phyloP scores from a whole-genome alignment of 2,329 filamentous ascomycete species.

The Fusarium luffae region DNA sequence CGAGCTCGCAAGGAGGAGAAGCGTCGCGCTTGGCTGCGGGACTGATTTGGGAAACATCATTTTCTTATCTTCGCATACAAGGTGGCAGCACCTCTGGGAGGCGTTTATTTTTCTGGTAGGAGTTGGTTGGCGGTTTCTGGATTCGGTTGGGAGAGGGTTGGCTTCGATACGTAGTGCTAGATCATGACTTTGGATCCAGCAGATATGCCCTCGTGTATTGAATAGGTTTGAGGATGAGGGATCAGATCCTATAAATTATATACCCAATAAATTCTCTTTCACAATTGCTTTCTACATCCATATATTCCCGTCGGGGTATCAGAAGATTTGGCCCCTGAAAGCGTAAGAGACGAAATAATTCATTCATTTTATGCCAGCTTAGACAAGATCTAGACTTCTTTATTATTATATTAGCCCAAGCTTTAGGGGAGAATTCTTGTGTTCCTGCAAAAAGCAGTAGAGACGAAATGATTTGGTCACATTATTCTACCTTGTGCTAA shows the following conservation, averaged over 20 bases:
- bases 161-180: constrained; percentile 1
- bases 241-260: constrained; percentile 33
- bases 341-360: not conserved
- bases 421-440: not conserved
- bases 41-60: constrained; percentile 64
- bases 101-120: constrained; percentile 33
- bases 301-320: not conserved
- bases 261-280: constrained; percentile 29
- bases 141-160: constrained; percentile 12
- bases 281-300: constrained; percentile 14
- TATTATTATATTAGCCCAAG: not conserved
- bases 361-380: too few species aligned
- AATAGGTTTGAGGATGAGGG: constrained; percentile 36
- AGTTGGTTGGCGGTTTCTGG: constrained; percentile 31
- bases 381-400: too few species aligned
- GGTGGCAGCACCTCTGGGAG: constrained; percentile 17
- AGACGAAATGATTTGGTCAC: too few species aligned
- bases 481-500: too few species aligned
- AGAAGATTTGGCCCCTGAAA: not conserved
- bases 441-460: not conserved
- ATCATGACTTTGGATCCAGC: constrained; percentile 27
- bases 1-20: constrained; percentile 94
- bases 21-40: constrained; percentile 87
- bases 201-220: constrained; percentile 31
- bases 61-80: constrained; percentile 12